Evolutionary conservation across 169 alveolate genomes (phyloP).

Genomic region (Plasmodium billcollinsi): DNA sequence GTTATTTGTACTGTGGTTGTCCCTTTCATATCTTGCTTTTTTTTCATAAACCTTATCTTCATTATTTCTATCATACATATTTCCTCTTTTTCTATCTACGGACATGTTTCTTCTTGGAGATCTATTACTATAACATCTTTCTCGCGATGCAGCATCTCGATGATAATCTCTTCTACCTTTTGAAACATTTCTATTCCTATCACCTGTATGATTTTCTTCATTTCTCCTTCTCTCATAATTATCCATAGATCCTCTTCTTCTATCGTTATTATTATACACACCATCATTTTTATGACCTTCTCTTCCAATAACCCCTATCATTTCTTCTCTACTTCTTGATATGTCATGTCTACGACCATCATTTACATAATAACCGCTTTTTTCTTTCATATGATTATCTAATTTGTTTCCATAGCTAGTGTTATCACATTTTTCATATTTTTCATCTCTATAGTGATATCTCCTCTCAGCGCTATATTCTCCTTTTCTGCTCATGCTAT

Average conservation of each 20-base stretch:
- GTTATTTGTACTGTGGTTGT: constrained; percentile 3
- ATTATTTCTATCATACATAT: constrained; percentile 15
- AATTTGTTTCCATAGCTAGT: constrained; percentile 6
- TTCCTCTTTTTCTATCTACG: constrained; percentile 30
- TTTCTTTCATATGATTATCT: constrained; percentile 22
- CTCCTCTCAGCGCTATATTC: neutral
- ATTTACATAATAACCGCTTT: constrained; percentile 19
- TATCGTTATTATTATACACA: constrained; percentile 1
- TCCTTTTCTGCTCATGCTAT: neutral
- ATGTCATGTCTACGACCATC: constrained; percentile 22
- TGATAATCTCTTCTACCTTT: constrained; percentile 29
- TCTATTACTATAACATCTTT: constrained; percentile 43
- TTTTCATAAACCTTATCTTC: constrained; percentile 21
- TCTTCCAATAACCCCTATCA: constrained; percentile 22
- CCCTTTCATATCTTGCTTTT: constrained; percentile 21
- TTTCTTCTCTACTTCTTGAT: constrained; percentile 61
- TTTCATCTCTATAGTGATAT: constrained; percentile 6
- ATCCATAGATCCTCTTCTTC: constrained; percentile 19
- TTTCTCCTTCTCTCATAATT: constrained; percentile 21
- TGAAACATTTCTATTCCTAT: constrained; percentile 37
- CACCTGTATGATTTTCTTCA: constrained; percentile 12
- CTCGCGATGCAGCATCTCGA: constrained; percentile 25
- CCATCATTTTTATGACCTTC: constrained; percentile 31
- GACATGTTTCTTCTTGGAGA: constrained; percentile 42
- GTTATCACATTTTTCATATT: constrained; percentile 6